Evolutionary conservation across 2,329 filamentous ascomycete species (phyloP), one percentile per base, ranked within the genome.

Genomic region (Aspergillus flavus): DNA sequence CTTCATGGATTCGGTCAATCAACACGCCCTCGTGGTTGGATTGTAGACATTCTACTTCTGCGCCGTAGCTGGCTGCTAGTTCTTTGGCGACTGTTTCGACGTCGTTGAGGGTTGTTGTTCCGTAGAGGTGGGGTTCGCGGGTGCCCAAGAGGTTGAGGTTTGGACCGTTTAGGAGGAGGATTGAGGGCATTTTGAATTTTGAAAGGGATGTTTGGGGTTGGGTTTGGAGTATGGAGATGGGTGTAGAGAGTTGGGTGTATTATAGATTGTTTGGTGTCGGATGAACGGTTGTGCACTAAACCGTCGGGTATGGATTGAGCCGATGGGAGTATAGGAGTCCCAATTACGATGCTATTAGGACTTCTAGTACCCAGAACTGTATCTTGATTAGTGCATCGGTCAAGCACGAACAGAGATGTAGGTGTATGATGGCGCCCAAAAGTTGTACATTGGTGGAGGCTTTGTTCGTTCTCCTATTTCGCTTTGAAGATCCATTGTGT

Each of bases 201-300:
- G 1, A n/a, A 10, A 41, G 7, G 2, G 6, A 1, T 41, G 0
- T 10, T 41, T 41, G 0, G 39, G 6, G 10, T 19, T 1, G 16
- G 0, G 5, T n/a, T 41, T 7, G 16, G 16, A 6, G 36, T 9
- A 19, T 41, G 39, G 16, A 41, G 1, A 2, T 0, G 39, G 6
- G 3, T 10, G 19, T 41, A 41, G 12, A 6, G 7, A 4, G 39
- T 41, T 19, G 10, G 2, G 32, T 34, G 10, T 41, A 19, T 19
- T 41, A 41, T 41, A 41, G 0, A 9, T 19, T 4, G 36, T 41
- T 9, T 6, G 16, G 39, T 41, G 16, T 19, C n/a, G 39, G 12
- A 9, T 19, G 36, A 19, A 41, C 36, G 36, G 36, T n/a, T 19
- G 36, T 41, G 36, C 16, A 41, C 16, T 41, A 2, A 41, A 9